Conservation (phyloP, 768 basidiomycete species). For the Hygrocybe coccinea region DNA sequence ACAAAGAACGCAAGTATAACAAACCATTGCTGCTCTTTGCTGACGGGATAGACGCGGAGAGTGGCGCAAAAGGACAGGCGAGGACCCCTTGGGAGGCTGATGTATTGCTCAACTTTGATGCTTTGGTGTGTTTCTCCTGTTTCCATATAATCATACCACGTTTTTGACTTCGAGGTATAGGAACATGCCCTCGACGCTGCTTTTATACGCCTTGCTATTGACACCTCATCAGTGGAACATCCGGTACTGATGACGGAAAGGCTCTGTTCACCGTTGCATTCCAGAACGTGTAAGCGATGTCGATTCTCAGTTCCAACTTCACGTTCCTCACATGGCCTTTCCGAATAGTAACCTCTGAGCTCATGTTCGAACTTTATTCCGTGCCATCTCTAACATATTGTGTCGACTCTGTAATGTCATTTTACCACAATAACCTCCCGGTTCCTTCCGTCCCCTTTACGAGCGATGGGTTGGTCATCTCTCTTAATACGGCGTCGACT, state of each 20-base stretch:
- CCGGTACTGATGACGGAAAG: constrained; percentile 94
- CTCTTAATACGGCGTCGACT: constrained; percentile 88
- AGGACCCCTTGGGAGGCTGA: constrained; percentile 93
- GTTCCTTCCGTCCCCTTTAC: constrained; percentile 34
- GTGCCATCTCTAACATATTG: constrained; percentile 85
- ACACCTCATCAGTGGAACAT: constrained; percentile 70
- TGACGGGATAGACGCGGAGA: constrained; percentile 80
- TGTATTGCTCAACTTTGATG: constrained; percentile 85
- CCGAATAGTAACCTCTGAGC: constrained; percentile 80
- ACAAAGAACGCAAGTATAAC: constrained; percentile 84
- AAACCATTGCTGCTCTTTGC: constrained; percentile 84
- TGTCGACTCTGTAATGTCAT: constrained; percentile 88
- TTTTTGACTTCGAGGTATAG: constrained; percentile 44
- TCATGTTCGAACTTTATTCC: constrained; percentile 90
- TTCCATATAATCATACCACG: constrained; percentile 15
- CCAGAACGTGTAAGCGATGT: constrained; percentile 64
- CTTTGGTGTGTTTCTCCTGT: constrained; percentile 60
- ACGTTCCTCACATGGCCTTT: constrained; percentile 1
- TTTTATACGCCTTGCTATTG: constrained; percentile 82
- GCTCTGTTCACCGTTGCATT: constrained; percentile 82
- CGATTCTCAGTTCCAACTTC: background rate
- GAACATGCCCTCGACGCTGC: constrained; percentile 93
- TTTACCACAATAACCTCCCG: constrained; percentile 71
- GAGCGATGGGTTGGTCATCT: constrained; percentile 79
- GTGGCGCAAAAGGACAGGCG: constrained; percentile 71